A percentile compares a stretch with the other conserved stretches of the same genome.
Evolutionary conservation across 257 asterid species (phyloP).

Genomic region (Solanum sitiens): DNA sequence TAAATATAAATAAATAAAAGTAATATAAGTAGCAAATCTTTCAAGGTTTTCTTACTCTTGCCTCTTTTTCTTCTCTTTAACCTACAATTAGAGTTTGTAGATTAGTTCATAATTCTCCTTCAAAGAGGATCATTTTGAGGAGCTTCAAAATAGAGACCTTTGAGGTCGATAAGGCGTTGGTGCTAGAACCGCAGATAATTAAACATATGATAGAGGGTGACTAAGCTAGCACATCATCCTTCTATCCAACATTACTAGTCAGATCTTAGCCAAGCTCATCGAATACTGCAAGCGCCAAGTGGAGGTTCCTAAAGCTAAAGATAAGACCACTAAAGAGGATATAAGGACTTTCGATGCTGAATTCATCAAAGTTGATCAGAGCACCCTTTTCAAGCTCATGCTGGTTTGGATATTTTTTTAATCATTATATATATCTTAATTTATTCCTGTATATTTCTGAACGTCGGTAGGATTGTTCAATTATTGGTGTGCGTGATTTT

Average conservation of each 20-base stretch:
- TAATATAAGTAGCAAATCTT: too few relatives aligned
- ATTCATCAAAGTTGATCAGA: conserved; percentile 3
- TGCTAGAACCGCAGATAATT: conserved; percentile 26
- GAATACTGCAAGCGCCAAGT: conserved; percentile 5
- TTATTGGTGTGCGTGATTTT: too few relatives aligned
- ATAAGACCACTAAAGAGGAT: neutral
- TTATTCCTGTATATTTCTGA: too few relatives aligned
- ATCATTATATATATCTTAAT: neutral
- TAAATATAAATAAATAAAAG: too few relatives aligned
- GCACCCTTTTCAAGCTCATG: conserved; percentile 7
- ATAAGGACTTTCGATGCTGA: conserved; percentile 11
- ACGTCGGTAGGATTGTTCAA: too few relatives aligned
- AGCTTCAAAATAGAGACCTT: conserved; percentile 17
- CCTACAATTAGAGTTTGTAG: too few relatives aligned
- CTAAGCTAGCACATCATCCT: conserved; percentile 28
- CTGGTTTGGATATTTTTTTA: neutral
- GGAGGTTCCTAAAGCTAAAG: neutral
- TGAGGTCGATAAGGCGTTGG: conserved; percentile 30
- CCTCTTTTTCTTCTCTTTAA: too few relatives aligned
- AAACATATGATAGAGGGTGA: conserved; percentile 36
- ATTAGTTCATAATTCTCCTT: too few relatives aligned
- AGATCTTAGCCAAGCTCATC: conserved; percentile 30
- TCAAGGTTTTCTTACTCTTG: neutral
- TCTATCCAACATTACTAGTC: conserved; percentile 25
- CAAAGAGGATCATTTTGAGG: too few relatives aligned